Base-by-base conservation (phyloP, 352 stramenopile genomes). In the Stramenopiles sp. region DNA sequence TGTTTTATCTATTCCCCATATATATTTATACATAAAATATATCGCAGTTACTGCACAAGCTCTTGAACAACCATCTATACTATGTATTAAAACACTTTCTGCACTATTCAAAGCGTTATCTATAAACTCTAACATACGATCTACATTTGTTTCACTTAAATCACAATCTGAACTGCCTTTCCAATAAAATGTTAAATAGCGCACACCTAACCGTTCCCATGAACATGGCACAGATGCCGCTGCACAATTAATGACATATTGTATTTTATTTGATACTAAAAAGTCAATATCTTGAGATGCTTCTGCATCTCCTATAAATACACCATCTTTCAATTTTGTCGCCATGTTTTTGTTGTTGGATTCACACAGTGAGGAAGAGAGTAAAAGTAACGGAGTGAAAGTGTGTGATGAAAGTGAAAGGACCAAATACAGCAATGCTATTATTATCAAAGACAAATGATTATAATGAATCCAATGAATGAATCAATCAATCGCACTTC, bases 11-110 rank as follows among this genome's bases (percentile, higher is more conserved):
- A 95, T 83, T 0, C 90, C 89, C 92, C 92, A 97, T 76, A 89
- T 89, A 82, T 95, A 96, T 81, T 90, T 95, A 63, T 90, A 86
- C 91, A 96, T 96, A 27, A 96, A 83, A 81, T 95, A 97, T n/a
- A n/a, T n/a, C 63, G 86, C 88, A 63, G 94, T 86, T 82, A 94
- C 89, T 31, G 93, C 85, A 53, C 89, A 89, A 38, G 89, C 89
- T 30, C 91, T 86, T 30, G 90, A 90, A 32, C 87, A 82, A 0
- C 91, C 90, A 30, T 93, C 86, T 31, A 94, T 82, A 33, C 88
- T 94, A 81, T 95, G 90, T 76, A 95, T 87, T 20, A 96, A 83
- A 63, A 96, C 88, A 80, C 88, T 91, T 63, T 94, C 87, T 7
- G 90, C 93, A 30, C 84, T 81, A 73, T 93, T 87, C 20, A 93